Conservation (phyloP, 257 asterid species). For the Nicotiana tabacum region DNA sequence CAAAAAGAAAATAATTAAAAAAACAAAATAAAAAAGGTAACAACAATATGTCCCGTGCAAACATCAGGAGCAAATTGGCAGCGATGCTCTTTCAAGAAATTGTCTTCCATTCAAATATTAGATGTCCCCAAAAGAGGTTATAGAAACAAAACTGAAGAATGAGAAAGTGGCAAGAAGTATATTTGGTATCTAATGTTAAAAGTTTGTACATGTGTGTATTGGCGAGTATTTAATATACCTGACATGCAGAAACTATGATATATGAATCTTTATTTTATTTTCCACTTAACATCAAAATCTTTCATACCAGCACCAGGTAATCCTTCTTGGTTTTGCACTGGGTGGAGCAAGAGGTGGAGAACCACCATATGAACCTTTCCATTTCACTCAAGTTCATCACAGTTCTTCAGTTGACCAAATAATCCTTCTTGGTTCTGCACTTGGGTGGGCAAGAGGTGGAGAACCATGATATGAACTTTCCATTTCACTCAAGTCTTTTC, state of each 20-base stretch:
- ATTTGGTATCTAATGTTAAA: not conserved
- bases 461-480: not conserved
- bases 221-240: not conserved
- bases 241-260: not conserved
- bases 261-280: not conserved
- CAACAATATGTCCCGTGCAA: not conserved
- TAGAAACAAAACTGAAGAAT: not conserved
- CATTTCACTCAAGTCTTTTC: not conserved
- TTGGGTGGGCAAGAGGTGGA: not conserved
- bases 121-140: not conserved
- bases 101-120: conserved; percentile 1
- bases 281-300: not conserved
- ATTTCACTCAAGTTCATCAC: not conserved
- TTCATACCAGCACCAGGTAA: not conserved
- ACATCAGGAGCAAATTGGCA: not conserved
- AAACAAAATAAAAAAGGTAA: not conserved
- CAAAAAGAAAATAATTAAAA: not conserved
- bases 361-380: not conserved
- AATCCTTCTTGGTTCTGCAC: too few species aligned
- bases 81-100: not conserved
- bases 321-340: not conserved
- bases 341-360: not conserved
- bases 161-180: not conserved
- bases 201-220: not conserved
- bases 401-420: not conserved